Evolutionary conservation across 2,329 filamentous ascomycete species (phyloP).

Genomic region (Emmonsiellopsis sp.): DNA sequence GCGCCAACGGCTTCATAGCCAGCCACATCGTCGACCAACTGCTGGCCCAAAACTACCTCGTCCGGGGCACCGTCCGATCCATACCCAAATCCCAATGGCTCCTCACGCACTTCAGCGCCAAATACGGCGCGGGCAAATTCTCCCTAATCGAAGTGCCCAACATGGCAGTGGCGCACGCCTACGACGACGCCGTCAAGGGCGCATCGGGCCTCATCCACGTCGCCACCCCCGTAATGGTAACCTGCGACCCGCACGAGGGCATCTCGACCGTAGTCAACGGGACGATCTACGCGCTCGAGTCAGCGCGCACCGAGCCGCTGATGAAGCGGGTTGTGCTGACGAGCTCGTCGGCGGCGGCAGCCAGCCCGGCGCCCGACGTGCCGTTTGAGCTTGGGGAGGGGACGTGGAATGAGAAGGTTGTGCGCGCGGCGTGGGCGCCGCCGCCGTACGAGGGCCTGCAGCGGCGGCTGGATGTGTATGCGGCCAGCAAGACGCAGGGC

Average conservation of each 20-base stretch:
- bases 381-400: constrained; percentile 24
- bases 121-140: not conserved
- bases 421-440: constrained; percentile 24
- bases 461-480: constrained; percentile 27
- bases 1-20: constrained; percentile 38
- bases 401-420: constrained; percentile 29
- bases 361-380: constrained; percentile 25
- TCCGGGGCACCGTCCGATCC: constrained; percentile 38
- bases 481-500: constrained; percentile 37
- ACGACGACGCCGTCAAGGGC: constrained; percentile 2
- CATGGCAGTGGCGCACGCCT: constrained; percentile 3
- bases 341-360: constrained; percentile 29
- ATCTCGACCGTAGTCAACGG: constrained; percentile 1
- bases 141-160: constrained; percentile 1
- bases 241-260: constrained; percentile 1
- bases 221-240: not conserved
- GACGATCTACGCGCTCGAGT: not conserved
- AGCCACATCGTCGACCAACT: constrained; percentile 34
- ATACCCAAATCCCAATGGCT: not conserved
- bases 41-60: constrained; percentile 30
- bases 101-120: not conserved
- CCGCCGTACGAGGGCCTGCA: constrained; percentile 18
- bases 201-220: constrained; percentile 2
- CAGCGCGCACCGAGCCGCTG: not conserved
- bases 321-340: constrained; percentile 38